Evolutionary conservation across 805 yeast genomes (phyloP), one percentile per base, ranked within the genome.

Genomic region (Tetrapisispora iriomotensis): DNA sequence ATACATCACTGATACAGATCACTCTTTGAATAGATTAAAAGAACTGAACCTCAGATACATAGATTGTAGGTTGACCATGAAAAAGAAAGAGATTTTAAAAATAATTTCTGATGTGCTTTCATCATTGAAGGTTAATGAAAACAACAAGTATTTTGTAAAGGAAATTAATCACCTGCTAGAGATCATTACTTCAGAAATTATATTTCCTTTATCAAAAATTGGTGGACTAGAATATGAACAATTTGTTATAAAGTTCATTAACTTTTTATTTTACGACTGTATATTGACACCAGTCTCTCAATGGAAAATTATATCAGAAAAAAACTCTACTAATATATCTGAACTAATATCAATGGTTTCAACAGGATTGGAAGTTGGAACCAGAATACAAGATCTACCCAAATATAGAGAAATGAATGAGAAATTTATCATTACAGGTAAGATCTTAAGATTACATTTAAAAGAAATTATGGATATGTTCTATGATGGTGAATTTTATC

Each of bases 401-500:
- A 38, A 41, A 8, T 48, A 63, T 15, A 44, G 44, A 9, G 58
- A 58, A 25, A 20, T 42, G 18, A 50, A 61, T 13, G 61, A 54
- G 29, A 58, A 53, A 33, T 49, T 60, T 22, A 42, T 42, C 6
- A 45, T 51, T 17, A 44, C 53, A 10, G 54, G 62, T n/a, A 49
- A 43, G 31, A 41, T 60, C 4, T 38, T 58, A 27, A 54, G 58
- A 10, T 42, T 51, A 62, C 80, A 66, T 45, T 39, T 66, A 42
- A 60, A 57, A 29, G 67, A 66, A 6, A 65, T 66, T 21, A 60
- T 65, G 66, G 59, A 61, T 8, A 48, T 57, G 54, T 66, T 66
- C 32, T 64, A 64, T 34, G 55, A 60, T 37, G 71, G 67, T 17
- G 70, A 64, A 38, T 63, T 66, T 32, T 66, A 50, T 39, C 54